Evolutionary conservation across 805 yeast species (phyloP), one percentile per base, ranked within the genome.

Genomic region (Pichia membranifaciens): DNA sequence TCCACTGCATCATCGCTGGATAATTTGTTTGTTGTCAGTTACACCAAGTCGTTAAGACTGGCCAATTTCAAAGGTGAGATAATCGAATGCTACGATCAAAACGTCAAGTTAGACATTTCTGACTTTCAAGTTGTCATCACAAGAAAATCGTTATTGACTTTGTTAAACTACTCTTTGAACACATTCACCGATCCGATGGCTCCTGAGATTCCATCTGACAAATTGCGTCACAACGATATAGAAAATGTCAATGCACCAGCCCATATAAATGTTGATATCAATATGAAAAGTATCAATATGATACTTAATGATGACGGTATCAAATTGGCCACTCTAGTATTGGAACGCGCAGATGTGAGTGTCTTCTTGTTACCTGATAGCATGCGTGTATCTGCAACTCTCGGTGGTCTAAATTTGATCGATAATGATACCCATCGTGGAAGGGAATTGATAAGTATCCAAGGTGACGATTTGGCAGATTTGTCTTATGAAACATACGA

Each of bases 161-260:
- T 93, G 13, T 66, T 91, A 53, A 91, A 89, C 61, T 93, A 83
- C 61, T 72, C 85, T 2, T 69, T 90, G 58, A 85, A 88, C 39
- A 93, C 98, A 0, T 93, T 93, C 61, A 84, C 96, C 0, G 83
- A 83, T 63, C 96, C 96, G 0, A 75, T 79, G 51, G 82, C 84
- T 1, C 78, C 77, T 5, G 80, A 78, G 38, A 68, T 80, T 1
- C 86, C 87, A 0, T 83, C 89, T 0, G 90, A 83, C 66, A 79
- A 72, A 28, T 69, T 84, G 49, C 78, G 82, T 47, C 90, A 84
- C 56, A 83, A 83, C 56, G 76, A 76, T 52, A 78, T 72, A n/a
- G 67, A 73, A 33, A 77, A 76, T 51, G 69, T 66, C 21, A 71
- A 74, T 15, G 75, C 89, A 0, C 93, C 95, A 0, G 87, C 84